Evolutionary conservation across 2,329 filamentous ascomycete genomes (phyloP).

Genomic region (Zasmidium citrigriseum): DNA sequence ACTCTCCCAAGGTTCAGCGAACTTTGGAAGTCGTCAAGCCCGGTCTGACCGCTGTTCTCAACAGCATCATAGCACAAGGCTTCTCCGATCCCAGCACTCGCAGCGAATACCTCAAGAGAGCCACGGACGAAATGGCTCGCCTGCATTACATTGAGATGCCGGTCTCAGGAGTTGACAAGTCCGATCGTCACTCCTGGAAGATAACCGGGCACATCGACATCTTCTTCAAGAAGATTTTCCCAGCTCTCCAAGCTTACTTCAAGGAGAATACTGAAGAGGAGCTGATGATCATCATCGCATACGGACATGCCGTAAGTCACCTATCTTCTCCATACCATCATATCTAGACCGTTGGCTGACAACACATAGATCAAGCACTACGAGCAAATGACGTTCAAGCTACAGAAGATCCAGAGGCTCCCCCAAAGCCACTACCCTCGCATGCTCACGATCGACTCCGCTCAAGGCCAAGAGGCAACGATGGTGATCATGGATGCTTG

Average conservation of each 20-base stretch:
- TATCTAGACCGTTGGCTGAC: not conserved
- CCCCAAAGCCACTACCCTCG: conserved; percentile 11
- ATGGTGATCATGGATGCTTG: conserved; percentile 22
- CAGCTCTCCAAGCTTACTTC: conserved; percentile 15
- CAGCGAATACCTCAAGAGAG: not conserved
- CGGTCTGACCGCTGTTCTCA: not conserved
- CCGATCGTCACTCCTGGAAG: not conserved
- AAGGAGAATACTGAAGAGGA: conserved; percentile 7
- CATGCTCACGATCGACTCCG: conserved; percentile 17
- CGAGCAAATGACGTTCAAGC: conserved; percentile 1
- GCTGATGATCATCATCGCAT: conserved; percentile 21
- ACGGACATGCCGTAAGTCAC: conserved; percentile 14
- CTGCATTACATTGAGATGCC: not conserved
- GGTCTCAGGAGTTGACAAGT: not conserved
- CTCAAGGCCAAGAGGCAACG: conserved; percentile 17
- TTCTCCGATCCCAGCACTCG: not conserved
- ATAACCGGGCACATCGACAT: conserved; percentile 4
- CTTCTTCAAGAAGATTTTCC: conserved; percentile 16
- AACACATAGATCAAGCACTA: conserved; percentile 4
- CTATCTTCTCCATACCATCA: not conserved
- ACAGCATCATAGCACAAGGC: not conserved
- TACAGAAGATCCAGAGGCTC: conserved; percentile 6
- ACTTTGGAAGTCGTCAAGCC: not conserved
- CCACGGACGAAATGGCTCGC: not conserved
- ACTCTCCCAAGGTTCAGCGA: not conserved